Evolutionary conservation across 2,329 filamentous ascomycete species (phyloP), one percentile per base, ranked within the genome.

Genomic region (Pyrenochaeta sp.): DNA sequence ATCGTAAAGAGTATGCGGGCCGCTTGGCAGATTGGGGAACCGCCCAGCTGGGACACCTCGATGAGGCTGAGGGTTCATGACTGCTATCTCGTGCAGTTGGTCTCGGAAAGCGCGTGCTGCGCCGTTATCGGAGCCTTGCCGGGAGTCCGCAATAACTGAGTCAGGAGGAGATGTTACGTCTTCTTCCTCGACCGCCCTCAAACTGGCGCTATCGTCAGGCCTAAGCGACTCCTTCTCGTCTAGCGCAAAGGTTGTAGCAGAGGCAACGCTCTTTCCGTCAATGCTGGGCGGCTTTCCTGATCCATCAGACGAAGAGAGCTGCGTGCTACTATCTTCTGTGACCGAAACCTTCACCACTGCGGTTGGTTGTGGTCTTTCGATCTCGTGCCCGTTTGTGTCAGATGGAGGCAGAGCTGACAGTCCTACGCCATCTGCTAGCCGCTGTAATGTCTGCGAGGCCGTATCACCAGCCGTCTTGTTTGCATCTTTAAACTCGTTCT

Each of bases 151-250:
- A 52, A 90, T 83, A 32, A 91, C 84, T 12, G 91, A 94, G 23
- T 89, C 89, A 37, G 88, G 85, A 37, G 91, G 83, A 0, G 91
- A 95, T 58, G 91, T 88, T 27, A 87, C 82, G 72, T 97, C 93
- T 66, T 97, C 94, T 66, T 98, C 94, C 61, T 97, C 93, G 11
- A 89, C 88, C 6, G 90, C 90, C 75, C 96, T 92, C 14, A 97
- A 90, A 72, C 93, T 97, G 30, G 94, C 94, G 75, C 94, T 97
- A 72, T 98, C 94, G 76, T 98, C 94, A 7, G 94, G 94, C 11
- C 93, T 89, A 48, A 97, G 82, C 5, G 93, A 97, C 73, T 97
- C 94, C 74, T 97, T 97, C 76, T 98, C 94, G 68, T 98, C 94
- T 71, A 97, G 81, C n/a, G 91, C 92, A 77, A 97, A 97, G 0